These are phyloP conservation scores for Hortiboletus flavorubellus DNA, from an alignment of 768 basidiomycete species.

Conservation along the genomic window DNA sequence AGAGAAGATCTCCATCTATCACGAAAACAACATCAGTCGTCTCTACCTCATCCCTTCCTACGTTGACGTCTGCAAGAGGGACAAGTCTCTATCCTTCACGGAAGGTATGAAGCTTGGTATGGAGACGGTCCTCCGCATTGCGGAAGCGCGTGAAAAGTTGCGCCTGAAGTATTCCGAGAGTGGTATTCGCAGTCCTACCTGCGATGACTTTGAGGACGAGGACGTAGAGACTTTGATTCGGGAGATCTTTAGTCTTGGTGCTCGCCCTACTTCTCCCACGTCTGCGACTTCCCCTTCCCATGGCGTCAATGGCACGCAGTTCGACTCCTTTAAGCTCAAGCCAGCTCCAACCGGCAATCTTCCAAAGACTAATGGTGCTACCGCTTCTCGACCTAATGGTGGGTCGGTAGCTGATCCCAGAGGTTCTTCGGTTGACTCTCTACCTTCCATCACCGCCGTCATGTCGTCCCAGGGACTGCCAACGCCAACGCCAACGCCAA, in stretches of 20 bases:
- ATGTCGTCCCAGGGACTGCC: slow-evolving; percentile 8
- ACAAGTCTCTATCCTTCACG: slow-evolving; percentile 33
- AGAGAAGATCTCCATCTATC: slow-evolving; percentile 39
- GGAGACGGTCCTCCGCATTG: slow-evolving; percentile 36
- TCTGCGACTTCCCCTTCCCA: slow-evolving; percentile 4
- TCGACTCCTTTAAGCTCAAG: slow-evolving; percentile 18
- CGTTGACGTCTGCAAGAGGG: slow-evolving; percentile 34
- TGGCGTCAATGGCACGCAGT: slow-evolving; percentile 11
- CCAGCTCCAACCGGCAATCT: slow-evolving; percentile 17
- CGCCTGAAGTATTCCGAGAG: slow-evolving; percentile 32
- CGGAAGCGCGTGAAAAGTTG: slow-evolving; percentile 39
- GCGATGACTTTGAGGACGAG: slow-evolving; percentile 30
- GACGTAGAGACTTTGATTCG: slow-evolving; percentile 27
- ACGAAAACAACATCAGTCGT: slow-evolving; percentile 32
- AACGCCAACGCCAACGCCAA: not conserved
- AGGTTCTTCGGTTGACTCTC: slow-evolving; percentile 23
- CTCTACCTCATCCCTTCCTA: slow-evolving; percentile 37
- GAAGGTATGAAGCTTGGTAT: slow-evolving; percentile 44
- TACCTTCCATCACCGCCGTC: slow-evolving; percentile 17
- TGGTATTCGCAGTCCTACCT: slow-evolving; percentile 31
- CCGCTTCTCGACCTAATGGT: slow-evolving; percentile 28
- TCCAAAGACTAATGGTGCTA: slow-evolving; percentile 20
- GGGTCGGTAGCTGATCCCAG: slow-evolving; percentile 28
- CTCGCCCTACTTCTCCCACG: slow-evolving; percentile 26
- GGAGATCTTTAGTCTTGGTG: slow-evolving; percentile 27